These are phyloP conservation scores for Alternaria sp. DNA, from an alignment of 2,329 filamentous ascomycete genomes.

Conservation along the genomic window DNA sequence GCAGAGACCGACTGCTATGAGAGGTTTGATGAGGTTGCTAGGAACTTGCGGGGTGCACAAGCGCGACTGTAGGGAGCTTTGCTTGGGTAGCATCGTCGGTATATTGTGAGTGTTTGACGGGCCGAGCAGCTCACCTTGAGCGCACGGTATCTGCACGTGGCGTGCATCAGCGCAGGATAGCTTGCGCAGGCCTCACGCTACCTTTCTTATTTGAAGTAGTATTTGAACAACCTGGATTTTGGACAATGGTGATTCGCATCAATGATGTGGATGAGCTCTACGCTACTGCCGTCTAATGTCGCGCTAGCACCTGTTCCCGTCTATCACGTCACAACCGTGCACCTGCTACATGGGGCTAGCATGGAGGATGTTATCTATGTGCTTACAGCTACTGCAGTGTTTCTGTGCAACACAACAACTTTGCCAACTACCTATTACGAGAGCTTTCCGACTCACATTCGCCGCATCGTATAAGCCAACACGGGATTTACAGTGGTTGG, in stretches of 20 bases:
- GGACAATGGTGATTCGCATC: background rate
- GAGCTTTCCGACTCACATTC: background rate
- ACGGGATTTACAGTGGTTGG: background rate
- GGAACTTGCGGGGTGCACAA: conserved; percentile 12
- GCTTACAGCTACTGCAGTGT: background rate
- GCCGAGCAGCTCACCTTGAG: background rate
- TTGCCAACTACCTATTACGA: background rate
- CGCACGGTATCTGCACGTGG: conserved; percentile 3
- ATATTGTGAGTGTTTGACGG: background rate
- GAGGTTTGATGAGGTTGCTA: conserved; percentile 31
- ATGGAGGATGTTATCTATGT: background rate
- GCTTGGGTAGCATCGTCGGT: background rate
- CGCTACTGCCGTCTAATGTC: conserved; percentile 7
- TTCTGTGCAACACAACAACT: conserved; percentile 2
- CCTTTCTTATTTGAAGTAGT: background rate
- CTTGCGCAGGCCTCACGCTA: background rate
- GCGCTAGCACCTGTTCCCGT: background rate
- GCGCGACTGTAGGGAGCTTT: conserved; percentile 16
- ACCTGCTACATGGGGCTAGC: conserved; percentile 11
- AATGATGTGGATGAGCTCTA: background rate
- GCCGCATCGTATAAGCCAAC: background rate
- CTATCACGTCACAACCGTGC: conserved; percentile 8
- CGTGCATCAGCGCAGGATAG: background rate
- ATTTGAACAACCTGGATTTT: background rate
- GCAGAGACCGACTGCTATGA: conserved; percentile 41